Evolutionary conservation across 495 filamentous ascomycete genomes (phyloP), one percentile per base, ranked within the genome.

Genomic region (Pyronema domesticum): DNA sequence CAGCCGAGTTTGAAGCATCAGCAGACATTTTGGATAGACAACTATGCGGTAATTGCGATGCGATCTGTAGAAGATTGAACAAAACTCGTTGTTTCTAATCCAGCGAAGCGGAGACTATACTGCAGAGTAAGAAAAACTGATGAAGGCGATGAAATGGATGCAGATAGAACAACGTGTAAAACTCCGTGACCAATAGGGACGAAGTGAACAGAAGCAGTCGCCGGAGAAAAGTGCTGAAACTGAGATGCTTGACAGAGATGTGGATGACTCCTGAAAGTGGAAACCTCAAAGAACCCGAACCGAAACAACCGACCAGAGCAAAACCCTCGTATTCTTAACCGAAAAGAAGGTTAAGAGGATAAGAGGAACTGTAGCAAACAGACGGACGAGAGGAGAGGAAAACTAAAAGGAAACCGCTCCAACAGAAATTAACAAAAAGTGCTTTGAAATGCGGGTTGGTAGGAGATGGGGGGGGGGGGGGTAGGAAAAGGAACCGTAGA

Each of bases 21-120:
- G 63, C 51, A 58, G 63, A 62, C 62, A 65, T 65, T 57, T 58
- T 65, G 53, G 39, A 50, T 60, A 55, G 60, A 54, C 42, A 54
- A 43, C 23, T 40, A 45, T 54, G 51, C 43, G 13, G 45, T 14
- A 23, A 51, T 36, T n/a, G 15, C 18, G 45, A 47, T 11, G 45
- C 48, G 48, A 51, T 37, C 23, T 18, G 23, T 11, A 35, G 17
- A 37, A 37, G 30, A 51, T 35, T 34, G 34, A 11, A 51, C 13
- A 18, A 18, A 53, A 53, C 10, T 43, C 9, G 51, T 43, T 51
- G 48, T 34, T 35, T 35, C 33, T 51, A 11, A 34, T 37, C 48
- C 17, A 18, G 11, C 9, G 23, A 37, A 35, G 23, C 48, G 18
- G 48, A 13, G 34, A 51, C 48, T 51, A 51, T 47, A 1, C 18